Percentiles rank a stretch among this genome's conserved stretches.
phyloP scores from a whole-genome alignment of 1,284 basidiomycete species.

The Chalciporus piperatoides region DNA sequence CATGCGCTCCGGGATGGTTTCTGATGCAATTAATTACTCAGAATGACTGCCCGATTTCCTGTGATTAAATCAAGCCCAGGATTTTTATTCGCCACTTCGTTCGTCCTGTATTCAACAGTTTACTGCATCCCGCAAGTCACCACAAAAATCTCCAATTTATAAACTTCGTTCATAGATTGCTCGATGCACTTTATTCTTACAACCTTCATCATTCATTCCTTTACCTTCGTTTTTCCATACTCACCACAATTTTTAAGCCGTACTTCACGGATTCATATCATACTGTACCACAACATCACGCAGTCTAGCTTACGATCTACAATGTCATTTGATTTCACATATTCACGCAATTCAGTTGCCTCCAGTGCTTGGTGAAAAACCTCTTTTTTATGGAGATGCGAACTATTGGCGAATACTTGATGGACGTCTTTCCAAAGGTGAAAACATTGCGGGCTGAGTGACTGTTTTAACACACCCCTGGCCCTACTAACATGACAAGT shows the following conservation, averaged over 20 bases:
- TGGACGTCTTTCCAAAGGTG: no score
- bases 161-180: conserved; percentile 23
- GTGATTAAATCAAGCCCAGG: conserved; percentile 23
- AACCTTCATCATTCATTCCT: conserved; percentile 13
- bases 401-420: no score
- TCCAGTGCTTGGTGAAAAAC: not conserved
- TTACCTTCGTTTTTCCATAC: conserved; percentile 16
- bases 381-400: no score
- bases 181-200: conserved; percentile 23
- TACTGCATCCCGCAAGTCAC: conserved; percentile 2
- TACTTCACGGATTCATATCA: conserved; percentile 20
- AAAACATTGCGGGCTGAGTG: no score
- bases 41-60: conserved; percentile 30
- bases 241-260: conserved; percentile 7
- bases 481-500: no score
- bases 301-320: conserved; percentile 21
- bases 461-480: no score
- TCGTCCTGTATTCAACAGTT: conserved; percentile 25
- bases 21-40: conserved; percentile 11
- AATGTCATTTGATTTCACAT: conserved; percentile 16
- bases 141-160: conserved; percentile 1
- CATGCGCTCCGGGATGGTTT: not conserved
- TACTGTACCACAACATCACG: conserved; percentile 24
- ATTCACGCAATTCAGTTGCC: not conserved
- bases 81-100: conserved; percentile 11